Base-by-base conservation (phyloP, 2,329 filamentous ascomycete genomes). In the Exophiala mesophila region DNA sequence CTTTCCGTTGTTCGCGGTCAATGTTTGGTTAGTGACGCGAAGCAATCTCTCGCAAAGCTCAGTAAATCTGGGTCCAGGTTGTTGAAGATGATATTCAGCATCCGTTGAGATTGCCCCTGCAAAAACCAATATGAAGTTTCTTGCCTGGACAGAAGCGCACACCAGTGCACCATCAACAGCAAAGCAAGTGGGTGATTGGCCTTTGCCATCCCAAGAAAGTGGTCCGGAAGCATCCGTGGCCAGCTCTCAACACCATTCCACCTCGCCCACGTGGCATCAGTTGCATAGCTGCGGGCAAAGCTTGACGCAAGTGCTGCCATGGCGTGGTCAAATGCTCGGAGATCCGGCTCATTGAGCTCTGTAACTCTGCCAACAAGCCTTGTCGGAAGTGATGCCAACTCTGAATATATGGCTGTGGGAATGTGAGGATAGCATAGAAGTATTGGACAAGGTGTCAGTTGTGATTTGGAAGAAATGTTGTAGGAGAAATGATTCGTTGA, bases 101-200 rank as follows among this genome's bases (percentile, higher is more conserved):
- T 19, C 20, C 19, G 31, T 23, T 31, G 37, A 21, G 45, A 29
- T 17, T 28, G 23, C 9, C 43, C 47, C 4, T 36, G 42, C 37
- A 57, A 41, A 28, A 49, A 59, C 55, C 56, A 59, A 37, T 41
- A 52, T n/a, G 26, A 39, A 13, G 12, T 9, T 17, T 47, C 9
- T 36, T 59, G 39, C 37, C 42, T 46, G 3, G 55, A 46, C 3
- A 60, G 34, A 2, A 45, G 28, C 16, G 17, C 47, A 6, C 42
- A 44, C 58, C 57, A 61, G 37, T 60, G 47, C 3, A 50, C 54
- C 3, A 60, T 17, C 12, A 61, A 47, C 2, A 58, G 48, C 6
- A 60, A 48, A 2, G 59, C 55, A 10, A 54, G 36, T 23, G 55
- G 50, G 24, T 47, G 28, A 7, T 47, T 5, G 2, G 24, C 18